phyloP scores from a whole-genome alignment of 257 asterid genomes.

The Linderniella brevidens region DNA sequence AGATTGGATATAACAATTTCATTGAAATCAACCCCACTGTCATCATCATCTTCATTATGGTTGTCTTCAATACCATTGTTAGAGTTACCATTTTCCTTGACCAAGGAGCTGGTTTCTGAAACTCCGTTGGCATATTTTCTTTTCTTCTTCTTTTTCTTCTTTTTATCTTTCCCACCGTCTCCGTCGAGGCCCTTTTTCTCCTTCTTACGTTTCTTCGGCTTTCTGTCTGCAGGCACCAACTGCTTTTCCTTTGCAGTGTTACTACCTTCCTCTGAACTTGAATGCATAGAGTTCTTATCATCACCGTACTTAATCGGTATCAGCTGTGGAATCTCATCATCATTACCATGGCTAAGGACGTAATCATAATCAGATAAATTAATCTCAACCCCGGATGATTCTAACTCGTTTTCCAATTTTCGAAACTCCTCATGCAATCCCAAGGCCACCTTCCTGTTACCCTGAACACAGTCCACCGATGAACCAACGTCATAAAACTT shows the following conservation, averaged over 20 bases:
- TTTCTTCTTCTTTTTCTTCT: slow-evolving; percentile 20
- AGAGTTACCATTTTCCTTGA: slow-evolving; percentile 15
- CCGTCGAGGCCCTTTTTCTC: slow-evolving; percentile 25
- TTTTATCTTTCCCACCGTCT: slow-evolving; percentile 25
- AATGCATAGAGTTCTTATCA: slow-evolving; percentile 1
- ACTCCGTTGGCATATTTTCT: slow-evolving; percentile 14
- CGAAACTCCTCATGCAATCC: slow-evolving; percentile 59
- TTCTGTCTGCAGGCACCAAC: slow-evolving; percentile 6
- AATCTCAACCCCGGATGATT: slow-evolving; percentile 36
- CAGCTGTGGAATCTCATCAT: slow-evolving; percentile 51
- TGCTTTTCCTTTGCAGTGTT: slow-evolving; percentile 9
- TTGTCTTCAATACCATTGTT: slow-evolving; percentile 11
- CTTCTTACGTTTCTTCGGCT: slow-evolving; percentile 36
- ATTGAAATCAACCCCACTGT: slow-evolving; percentile 13
- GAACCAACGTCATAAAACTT: slow-evolving; percentile 58
- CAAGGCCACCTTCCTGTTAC: slow-evolving; percentile 62
- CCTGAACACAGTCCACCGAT: slow-evolving; percentile 45
- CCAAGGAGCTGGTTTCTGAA: slow-evolving; percentile 10
- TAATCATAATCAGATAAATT: slow-evolving; percentile 31
- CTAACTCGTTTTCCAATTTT: slow-evolving; percentile 68
- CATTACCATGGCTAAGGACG: slow-evolving; percentile 11
- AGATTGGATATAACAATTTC: slow-evolving; percentile 64
- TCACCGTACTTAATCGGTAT: slow-evolving; percentile 26
- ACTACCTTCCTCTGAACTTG: neutral
- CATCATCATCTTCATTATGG: slow-evolving; percentile 20